Percentiles rank a stretch among this genome's conserved stretches.
Conservation (phyloP, 108 stramenopile genomes). For the Cyclotella sp. region DNA sequence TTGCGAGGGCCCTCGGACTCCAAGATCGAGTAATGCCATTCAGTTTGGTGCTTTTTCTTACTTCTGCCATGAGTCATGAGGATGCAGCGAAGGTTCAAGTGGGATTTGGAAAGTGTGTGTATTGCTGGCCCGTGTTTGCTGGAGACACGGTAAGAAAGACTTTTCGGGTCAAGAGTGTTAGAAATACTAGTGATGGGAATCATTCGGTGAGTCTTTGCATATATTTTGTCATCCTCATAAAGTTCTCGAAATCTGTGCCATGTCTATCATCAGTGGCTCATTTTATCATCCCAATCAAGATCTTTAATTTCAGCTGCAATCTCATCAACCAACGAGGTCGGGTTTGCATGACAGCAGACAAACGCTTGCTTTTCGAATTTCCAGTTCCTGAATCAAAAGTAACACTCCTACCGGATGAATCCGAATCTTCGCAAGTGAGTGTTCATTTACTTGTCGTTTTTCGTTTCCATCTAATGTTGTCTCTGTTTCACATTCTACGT, state of each 20-base stretch:
- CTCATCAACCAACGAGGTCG: conserved; percentile 86
- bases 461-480: too few relatives aligned
- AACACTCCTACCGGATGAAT: conserved; percentile 30
- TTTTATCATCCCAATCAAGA: conserved; percentile 20
- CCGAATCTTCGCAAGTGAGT: conserved; percentile 16
- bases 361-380: conserved; percentile 86
- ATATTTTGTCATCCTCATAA: background rate
- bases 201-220: conserved; percentile 49
- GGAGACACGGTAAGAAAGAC: conserved; percentile 88
- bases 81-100: conserved; percentile 89
- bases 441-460: too few relatives aligned
- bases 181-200: conserved; percentile 78
- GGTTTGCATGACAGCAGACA: conserved; percentile 85
- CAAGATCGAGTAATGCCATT: conserved; percentile 78
- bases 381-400: conserved; percentile 71
- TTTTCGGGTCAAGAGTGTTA: conserved; percentile 71
- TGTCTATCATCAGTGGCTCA: background rate
- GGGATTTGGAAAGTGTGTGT: conserved; percentile 73
- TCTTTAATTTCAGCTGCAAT: conserved; percentile 76
- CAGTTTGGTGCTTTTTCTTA: conserved; percentile 57
- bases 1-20: conserved; percentile 80
- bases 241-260: background rate
- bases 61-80: conserved; percentile 82
- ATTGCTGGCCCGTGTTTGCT: conserved; percentile 87
- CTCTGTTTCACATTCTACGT: too few relatives aligned